phyloP scores from a whole-genome alignment of 2,329 filamentous ascomycete species.

The Ilyonectria destructans region DNA sequence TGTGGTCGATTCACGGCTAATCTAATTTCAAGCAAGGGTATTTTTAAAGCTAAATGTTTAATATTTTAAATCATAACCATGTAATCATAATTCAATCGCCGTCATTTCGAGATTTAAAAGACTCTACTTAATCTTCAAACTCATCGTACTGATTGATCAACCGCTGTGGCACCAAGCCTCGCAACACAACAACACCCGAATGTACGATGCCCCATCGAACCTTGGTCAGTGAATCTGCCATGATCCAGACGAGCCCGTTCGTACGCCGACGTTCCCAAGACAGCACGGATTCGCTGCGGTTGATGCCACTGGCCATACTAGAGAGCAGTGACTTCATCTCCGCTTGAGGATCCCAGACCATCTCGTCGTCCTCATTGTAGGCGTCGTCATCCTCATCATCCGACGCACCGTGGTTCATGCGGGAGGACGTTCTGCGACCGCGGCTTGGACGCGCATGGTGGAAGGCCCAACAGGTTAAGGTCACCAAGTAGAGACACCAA shows the following conservation, averaged over 20 bases:
- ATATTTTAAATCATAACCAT: neutral
- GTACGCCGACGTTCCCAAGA: constrained; percentile 65
- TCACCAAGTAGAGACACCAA: constrained; percentile 75
- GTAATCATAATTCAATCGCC: neutral
- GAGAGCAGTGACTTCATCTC: constrained; percentile 65
- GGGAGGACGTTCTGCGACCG: constrained; percentile 7
- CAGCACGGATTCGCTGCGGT: constrained; percentile 46
- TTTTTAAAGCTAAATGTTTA: neutral
- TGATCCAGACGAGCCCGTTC: constrained; percentile 68
- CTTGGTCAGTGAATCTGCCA: constrained; percentile 69
- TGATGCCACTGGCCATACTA: constrained; percentile 55
- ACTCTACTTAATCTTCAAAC: constrained; percentile 24
- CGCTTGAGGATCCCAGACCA: constrained; percentile 65
- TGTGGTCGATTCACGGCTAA: too few relatives aligned
- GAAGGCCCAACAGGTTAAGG: constrained; percentile 72
- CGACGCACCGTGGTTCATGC: constrained; percentile 1
- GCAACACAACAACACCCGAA: constrained; percentile 72
- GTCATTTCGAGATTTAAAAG: neutral
- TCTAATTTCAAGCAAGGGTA: neutral
- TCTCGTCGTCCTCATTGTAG: constrained; percentile 61
- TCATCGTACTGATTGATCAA: constrained; percentile 50
- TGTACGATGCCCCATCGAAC: constrained; percentile 76
- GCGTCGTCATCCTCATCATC: constrained; percentile 28
- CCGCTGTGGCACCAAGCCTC: constrained; percentile 52
- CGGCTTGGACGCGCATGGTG: constrained; percentile 59